These are phyloP conservation scores for Beauveria scarabaeidicola DNA, from an alignment of 2,329 filamentous ascomycete genomes.

Conservation along the genomic window DNA sequence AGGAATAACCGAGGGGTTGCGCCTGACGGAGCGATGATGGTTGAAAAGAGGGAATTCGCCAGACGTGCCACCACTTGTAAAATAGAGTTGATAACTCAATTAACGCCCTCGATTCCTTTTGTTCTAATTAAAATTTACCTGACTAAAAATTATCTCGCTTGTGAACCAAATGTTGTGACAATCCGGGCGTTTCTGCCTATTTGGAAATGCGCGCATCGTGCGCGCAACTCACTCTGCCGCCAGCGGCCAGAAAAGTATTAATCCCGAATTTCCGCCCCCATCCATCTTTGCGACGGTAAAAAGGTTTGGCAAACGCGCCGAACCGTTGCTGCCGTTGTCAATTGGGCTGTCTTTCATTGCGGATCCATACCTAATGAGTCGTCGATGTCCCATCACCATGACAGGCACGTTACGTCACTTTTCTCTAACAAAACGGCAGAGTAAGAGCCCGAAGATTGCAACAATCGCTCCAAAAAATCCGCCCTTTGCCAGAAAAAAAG, in stretches of 20 bases:
- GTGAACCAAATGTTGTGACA: not conserved
- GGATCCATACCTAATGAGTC: not conserved
- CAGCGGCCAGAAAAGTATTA: not conserved
- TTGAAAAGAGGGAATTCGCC: conserved; percentile 36
- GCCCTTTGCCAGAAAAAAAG: not conserved
- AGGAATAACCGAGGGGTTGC: conserved; percentile 36
- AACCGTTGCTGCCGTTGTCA: not conserved
- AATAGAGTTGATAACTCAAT: conserved; percentile 55
- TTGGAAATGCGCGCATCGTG: not conserved
- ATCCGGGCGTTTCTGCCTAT: not conserved
- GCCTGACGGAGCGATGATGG: conserved; percentile 36
- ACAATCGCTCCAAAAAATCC: not conserved
- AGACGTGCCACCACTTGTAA: conserved; percentile 51
- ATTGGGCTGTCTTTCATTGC: not conserved
- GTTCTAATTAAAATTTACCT: conserved; percentile 24
- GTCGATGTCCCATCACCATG: not conserved
- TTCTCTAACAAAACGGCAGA: not conserved
- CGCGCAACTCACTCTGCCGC: not conserved
- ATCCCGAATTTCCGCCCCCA: not conserved
- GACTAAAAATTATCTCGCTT: conserved; percentile 15
- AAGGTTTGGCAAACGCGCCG: not conserved
- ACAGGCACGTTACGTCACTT: not conserved
- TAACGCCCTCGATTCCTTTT: conserved; percentile 54
- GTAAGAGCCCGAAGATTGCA: not conserved
- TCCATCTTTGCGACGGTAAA: not conserved